Base-by-base conservation (phyloP, 352 stramenopile species). In the Phytophthora melonis region DNA sequence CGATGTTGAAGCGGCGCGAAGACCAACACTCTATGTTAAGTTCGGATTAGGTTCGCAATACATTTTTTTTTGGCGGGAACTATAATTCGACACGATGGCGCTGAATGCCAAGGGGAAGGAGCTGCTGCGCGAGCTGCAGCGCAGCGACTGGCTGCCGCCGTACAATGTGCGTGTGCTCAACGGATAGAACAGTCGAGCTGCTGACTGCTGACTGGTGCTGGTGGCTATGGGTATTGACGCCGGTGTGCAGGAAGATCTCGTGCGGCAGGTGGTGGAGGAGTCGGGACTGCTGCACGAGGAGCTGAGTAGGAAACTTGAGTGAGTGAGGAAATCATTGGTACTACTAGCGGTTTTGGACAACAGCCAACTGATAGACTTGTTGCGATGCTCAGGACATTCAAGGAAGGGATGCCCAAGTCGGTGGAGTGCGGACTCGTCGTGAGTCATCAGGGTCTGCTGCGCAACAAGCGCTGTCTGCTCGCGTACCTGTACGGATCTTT, bases 61-160 rank as follows among this genome's bases (percentile, higher is more conserved):
- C 16, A 6, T 21, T 62, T 69, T 21, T 62, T 69, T 77, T 71
- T 73, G 57, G 72, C 63, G 67, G 67, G 58, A 68, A 68, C 25
- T 9, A n/a, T 25, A 49, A 25, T 10, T 34, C 30, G 30, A 10
- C 30, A 11, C 11, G 4, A 94, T 93, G 86, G 82, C 84, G 66
- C 68, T 95, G 66, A 94, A 91, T 62, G 59, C 83, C 30, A 95
- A 94, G 66, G 88, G 82, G 10, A 91, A 86, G 66, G 91, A 97
- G 75, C 77, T 98, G 45, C 77, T 98, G 63, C 89, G 90, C 58
- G 93, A 98, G 80, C 80, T 98, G 52, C 83, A 93, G 80, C 91
- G 92, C 21, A 98, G 93, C 74, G 92, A 98, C 75, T 98, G 93
- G 93, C 72, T 98, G 43, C 91, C 93, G 14, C 84, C 92, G 4